Conservation (phyloP, 805 yeast species). For the Yarrowia divulgata region DNA sequence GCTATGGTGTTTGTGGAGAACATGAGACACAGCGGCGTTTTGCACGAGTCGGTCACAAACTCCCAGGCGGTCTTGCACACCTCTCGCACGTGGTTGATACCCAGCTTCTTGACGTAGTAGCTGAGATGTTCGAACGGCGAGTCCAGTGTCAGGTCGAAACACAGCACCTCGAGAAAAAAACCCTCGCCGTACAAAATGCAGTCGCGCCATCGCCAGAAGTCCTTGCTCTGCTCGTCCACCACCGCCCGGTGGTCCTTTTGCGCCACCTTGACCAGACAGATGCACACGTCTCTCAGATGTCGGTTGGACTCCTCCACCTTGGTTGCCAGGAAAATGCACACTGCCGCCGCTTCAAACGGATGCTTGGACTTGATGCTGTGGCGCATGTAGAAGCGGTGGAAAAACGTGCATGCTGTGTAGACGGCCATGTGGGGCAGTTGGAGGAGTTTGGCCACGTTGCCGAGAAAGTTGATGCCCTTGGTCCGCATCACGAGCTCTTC, state of each 20-base stretch:
- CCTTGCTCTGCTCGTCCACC: conserved; percentile 57
- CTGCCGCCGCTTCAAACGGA: conserved; percentile 60
- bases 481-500: conserved; percentile 56
- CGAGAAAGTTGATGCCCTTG: conserved; percentile 59
- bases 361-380: conserved; percentile 55
- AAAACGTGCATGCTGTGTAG: conserved; percentile 57
- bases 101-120: conserved; percentile 43
- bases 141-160: conserved; percentile 58
- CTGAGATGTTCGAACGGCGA: conserved; percentile 51
- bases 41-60: conserved; percentile 53
- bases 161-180: conserved; percentile 55
- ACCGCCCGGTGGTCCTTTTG: conserved; percentile 53
- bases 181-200: conserved; percentile 57
- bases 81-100: conserved; percentile 43
- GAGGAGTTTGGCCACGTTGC: conserved; percentile 55
- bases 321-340: conserved; percentile 60
- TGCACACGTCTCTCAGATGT: conserved; percentile 57
- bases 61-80: conserved; percentile 50
- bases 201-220: conserved; percentile 61
- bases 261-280: conserved; percentile 59
- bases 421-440: conserved; percentile 58
- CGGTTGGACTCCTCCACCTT: conserved; percentile 63
- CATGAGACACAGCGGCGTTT: conserved; percentile 50
- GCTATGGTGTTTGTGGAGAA: conserved; percentile 51
- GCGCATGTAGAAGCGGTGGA: conserved; percentile 63